Base-by-base conservation (phyloP, 2,329 filamentous ascomycete genomes). In the Calonectria ilicicola region DNA sequence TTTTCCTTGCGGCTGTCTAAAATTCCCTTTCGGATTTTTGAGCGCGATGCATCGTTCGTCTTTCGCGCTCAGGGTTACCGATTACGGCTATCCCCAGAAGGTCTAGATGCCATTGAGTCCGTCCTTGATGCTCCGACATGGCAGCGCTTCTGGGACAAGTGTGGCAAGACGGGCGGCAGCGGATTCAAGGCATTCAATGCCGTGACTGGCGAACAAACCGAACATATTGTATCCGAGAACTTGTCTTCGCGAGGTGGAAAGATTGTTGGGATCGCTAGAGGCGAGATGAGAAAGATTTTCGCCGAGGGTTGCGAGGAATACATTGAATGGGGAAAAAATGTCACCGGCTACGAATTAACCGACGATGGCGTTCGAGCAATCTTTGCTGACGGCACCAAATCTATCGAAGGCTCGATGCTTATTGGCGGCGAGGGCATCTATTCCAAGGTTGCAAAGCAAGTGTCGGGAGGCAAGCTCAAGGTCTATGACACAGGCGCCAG, bases 31-130 rank as follows among this genome's bases (percentile, higher is more conserved):
- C 83, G 80, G 44, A 87, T 92, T 51, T 91, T 89, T 77, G 90
- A 92, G 81, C 89, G 89, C 49, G 88, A 91, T 72, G 73, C 80
- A 0, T 86, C 85, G 0, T 82, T 88, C 58, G 72, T 78, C 1
- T 91, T 90, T 76, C 90, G 91, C 53, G 90, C 88, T 0, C 91
- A 93, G 78, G 91, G 91, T 0, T 93, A 93, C 81, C 83, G 91
- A 2, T 83, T 92, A 8, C 88, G 91, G 15, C 85, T 93, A 2
- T 91, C 89, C 0, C 65, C 80, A 0, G 86, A 91, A 75, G 90
- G 90, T 0, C 83, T 92, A 1, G 87, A 91, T 76, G 90, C 91
- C 26, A 90, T 93, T 67, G 90, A 93, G 75, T 85, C 87, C 0
- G 90, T 89, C 0, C 87, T 93, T 3, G 83, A 86, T 10, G 81